Conservation (phyloP, 2,329 filamentous ascomycete species). For the Epichloe gansuensis region DNA sequence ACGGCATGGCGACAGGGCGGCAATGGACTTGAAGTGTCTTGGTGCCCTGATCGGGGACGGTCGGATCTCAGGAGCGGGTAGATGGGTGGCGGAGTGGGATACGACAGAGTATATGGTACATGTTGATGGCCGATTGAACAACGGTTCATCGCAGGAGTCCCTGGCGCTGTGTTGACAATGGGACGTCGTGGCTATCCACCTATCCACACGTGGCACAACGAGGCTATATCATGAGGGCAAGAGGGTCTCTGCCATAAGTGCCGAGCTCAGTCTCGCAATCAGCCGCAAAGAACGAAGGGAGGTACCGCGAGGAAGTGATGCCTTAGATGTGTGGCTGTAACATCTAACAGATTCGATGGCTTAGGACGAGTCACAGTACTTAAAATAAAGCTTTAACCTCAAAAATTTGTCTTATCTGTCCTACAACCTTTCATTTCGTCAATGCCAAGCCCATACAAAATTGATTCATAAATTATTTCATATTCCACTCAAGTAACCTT, state of each 20-base stretch:
- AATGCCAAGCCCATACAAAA: neutral
- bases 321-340: no score
- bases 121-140: neutral
- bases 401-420: no score
- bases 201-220: no score
- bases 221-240: no score
- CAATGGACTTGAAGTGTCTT: constrained; percentile 16
- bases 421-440: no score
- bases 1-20: constrained; percentile 11
- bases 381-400: no score
- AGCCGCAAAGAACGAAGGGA: no score
- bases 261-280: no score
- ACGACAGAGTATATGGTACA: constrained; percentile 12
- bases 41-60: constrained; percentile 11
- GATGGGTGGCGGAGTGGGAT: constrained; percentile 13
- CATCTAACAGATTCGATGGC: no score
- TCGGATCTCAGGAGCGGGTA: constrained; percentile 8
- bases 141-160: neutral
- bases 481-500: neutral
- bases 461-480: neutral
- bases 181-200: neutral
- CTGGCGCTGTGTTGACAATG: neutral
- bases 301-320: no score
- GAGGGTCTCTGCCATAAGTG: no score
- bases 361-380: no score